Percentiles rank a stretch among this genome's conserved stretches.
phyloP scores from a whole-genome alignment of 2,329 filamentous ascomycete genomes.

The Pyricularia grisea region DNA sequence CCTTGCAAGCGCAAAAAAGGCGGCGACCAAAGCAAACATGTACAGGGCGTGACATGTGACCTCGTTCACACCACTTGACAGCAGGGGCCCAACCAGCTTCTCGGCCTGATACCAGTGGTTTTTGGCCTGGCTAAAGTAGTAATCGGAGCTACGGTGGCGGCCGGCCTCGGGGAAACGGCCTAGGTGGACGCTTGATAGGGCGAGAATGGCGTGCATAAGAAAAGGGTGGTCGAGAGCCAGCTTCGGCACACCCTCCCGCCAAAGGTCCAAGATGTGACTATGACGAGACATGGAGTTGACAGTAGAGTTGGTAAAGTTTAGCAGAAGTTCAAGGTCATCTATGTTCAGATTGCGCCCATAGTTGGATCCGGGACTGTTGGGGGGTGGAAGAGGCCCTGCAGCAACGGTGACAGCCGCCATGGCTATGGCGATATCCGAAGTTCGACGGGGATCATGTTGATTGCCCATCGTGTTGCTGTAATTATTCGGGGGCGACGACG shows the following conservation, averaged over 20 bases:
- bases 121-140: not conserved
- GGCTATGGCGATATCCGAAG: not conserved
- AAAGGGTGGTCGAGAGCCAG: slow-evolving; percentile 1
- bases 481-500: not conserved
- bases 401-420: not conserved
- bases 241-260: slow-evolving; percentile 1
- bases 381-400: not conserved
- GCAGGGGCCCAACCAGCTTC: not conserved
- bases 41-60: slow-evolving; percentile 4
- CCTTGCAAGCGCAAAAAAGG: slow-evolving; percentile 1
- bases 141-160: not conserved
- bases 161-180: not conserved
- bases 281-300: not conserved
- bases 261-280: not conserved
- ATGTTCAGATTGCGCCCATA: not conserved
- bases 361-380: not conserved
- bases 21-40: slow-evolving; percentile 1
- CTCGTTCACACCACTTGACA: not conserved
- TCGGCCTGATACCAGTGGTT: slow-evolving; percentile 4
- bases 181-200: slow-evolving; percentile 3
- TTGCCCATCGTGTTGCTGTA: not conserved
- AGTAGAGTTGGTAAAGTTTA: slow-evolving; percentile 5
- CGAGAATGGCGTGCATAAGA: slow-evolving; percentile 2
- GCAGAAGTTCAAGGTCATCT: slow-evolving; percentile 3
- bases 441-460: not conserved